phyloP scores from a whole-genome alignment of 2,329 filamentous ascomycete species.

The Helicocarpus griseus region DNA sequence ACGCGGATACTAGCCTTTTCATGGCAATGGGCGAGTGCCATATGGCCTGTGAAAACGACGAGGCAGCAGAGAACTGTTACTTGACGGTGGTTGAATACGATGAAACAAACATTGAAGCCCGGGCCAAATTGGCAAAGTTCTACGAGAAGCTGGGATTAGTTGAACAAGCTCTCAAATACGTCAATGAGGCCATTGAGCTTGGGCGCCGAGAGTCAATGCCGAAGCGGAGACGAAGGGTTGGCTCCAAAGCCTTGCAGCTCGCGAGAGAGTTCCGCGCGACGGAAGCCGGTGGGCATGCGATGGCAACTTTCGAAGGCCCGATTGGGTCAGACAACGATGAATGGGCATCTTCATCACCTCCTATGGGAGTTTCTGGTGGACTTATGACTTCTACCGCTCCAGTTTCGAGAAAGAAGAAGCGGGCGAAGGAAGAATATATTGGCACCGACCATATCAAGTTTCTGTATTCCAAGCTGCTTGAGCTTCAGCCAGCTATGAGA shows the following conservation, averaged over 20 bases:
- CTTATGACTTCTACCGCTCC: slow-evolving; percentile 10
- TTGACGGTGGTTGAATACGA: slow-evolving; percentile 65
- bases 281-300: slow-evolving; percentile 16
- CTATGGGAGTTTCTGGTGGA: slow-evolving; percentile 12
- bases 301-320: slow-evolving; percentile 6
- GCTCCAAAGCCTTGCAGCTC: slow-evolving; percentile 31
- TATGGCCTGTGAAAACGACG: slow-evolving; percentile 50
- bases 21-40: slow-evolving; percentile 53
- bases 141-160: slow-evolving; percentile 67
- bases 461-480: slow-evolving; percentile 37
- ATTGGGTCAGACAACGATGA: background rate
- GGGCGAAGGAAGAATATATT: slow-evolving; percentile 21
- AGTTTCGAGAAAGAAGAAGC: slow-evolving; percentile 13
- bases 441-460: slow-evolving; percentile 32
- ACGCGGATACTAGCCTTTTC: slow-evolving; percentile 41
- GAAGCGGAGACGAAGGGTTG: slow-evolving; percentile 23
- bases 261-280: slow-evolving; percentile 27
- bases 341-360: background rate
- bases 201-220: slow-evolving; percentile 34
- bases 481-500: slow-evolving; percentile 40
- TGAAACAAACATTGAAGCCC: slow-evolving; percentile 61
- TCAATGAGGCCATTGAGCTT: slow-evolving; percentile 63
- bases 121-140: slow-evolving; percentile 70
- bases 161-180: slow-evolving; percentile 66
- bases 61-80: slow-evolving; percentile 68